Percentiles rank a stretch among this genome's conserved stretches.
Conservation (phyloP, 2,329 filamentous ascomycete species). For the Pestalotiopsis sp. region DNA sequence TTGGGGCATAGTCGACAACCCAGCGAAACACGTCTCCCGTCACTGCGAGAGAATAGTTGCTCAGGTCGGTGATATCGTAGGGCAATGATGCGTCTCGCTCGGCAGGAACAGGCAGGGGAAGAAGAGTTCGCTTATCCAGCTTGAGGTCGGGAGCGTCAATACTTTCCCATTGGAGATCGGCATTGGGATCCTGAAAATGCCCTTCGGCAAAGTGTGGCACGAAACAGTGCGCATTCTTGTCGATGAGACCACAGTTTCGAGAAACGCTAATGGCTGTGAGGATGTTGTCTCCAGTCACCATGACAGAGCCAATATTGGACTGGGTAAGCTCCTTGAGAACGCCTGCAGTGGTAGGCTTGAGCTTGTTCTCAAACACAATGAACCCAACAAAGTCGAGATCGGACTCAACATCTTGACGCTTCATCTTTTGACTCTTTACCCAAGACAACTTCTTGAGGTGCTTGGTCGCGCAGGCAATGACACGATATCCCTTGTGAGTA, state of each 20-base stretch:
- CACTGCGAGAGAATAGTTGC: constrained; percentile 86
- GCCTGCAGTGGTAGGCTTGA: constrained; percentile 82
- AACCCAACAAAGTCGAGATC: constrained; percentile 89
- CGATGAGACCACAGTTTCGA: constrained; percentile 83
- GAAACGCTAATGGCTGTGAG: constrained; percentile 95
- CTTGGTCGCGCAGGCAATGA: constrained; percentile 93
- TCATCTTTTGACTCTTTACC: constrained; percentile 95
- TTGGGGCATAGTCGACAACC: constrained; percentile 87
- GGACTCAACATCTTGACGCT: constrained; percentile 80
- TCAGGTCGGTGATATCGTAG: constrained; percentile 78
- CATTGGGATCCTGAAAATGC: constrained; percentile 72
- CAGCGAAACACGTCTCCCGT: constrained; percentile 95
- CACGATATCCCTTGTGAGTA: constrained; percentile 93
- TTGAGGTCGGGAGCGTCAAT: constrained; percentile 83
- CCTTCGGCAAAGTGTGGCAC: constrained; percentile 84
- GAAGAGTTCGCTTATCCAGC: constrained; percentile 78
- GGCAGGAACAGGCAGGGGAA: constrained; percentile 70
- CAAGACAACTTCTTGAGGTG: constrained; percentile 86
- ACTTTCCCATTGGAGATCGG: constrained; percentile 85
- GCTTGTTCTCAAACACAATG: constrained; percentile 98
- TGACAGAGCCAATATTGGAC: constrained; percentile 85
- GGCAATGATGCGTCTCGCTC: constrained; percentile 82
- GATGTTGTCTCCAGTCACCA: constrained; percentile 99
- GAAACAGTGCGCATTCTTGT: constrained; percentile 84
- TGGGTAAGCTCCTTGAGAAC: constrained; percentile 81